These are phyloP conservation scores for Hygrocybe punicea DNA, from an alignment of 768 basidiomycete genomes.

Conservation along the genomic window DNA sequence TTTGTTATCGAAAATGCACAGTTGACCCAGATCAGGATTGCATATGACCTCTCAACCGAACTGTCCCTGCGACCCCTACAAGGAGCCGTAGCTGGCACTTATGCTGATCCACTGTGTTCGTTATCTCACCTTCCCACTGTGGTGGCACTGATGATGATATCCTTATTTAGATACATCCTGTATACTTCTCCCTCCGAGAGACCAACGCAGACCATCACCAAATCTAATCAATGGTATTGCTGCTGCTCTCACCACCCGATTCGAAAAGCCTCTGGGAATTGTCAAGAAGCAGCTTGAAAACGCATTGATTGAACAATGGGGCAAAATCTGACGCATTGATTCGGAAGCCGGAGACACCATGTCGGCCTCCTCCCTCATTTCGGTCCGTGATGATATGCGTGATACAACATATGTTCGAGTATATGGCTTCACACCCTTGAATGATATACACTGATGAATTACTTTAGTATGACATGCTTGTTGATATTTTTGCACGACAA, in stretches of 20 bases:
- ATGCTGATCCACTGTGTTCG: neutral
- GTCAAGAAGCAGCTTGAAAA: slow-evolving; percentile 2
- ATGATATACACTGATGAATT: neutral
- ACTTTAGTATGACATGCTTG: slow-evolving; percentile 31
- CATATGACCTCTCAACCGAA: slow-evolving; percentile 23
- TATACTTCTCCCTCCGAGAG: slow-evolving; percentile 27
- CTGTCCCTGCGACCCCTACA: slow-evolving; percentile 10
- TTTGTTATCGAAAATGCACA: slow-evolving; percentile 30
- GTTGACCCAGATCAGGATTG: slow-evolving; percentile 29
- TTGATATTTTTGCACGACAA: neutral
- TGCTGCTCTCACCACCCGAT: slow-evolving; percentile 17
- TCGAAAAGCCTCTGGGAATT: neutral
- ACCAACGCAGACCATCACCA: neutral
- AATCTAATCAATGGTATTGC: slow-evolving; percentile 13
- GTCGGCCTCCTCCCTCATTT: slow-evolving; percentile 18
- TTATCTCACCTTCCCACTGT: neutral
- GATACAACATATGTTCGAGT: slow-evolving; percentile 36
- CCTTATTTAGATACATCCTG: slow-evolving; percentile 25
- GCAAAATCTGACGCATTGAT: slow-evolving; percentile 3
- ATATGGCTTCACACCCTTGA: slow-evolving; percentile 11
- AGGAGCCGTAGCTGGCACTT: neutral
- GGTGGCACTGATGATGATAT: neutral
- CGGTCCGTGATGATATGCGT: slow-evolving; percentile 6
- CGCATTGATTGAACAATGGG: slow-evolving; percentile 22
- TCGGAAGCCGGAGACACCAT: slow-evolving; percentile 31